phyloP scores from a whole-genome alignment of 129 eudicot species.

The Arctium lappa region DNA sequence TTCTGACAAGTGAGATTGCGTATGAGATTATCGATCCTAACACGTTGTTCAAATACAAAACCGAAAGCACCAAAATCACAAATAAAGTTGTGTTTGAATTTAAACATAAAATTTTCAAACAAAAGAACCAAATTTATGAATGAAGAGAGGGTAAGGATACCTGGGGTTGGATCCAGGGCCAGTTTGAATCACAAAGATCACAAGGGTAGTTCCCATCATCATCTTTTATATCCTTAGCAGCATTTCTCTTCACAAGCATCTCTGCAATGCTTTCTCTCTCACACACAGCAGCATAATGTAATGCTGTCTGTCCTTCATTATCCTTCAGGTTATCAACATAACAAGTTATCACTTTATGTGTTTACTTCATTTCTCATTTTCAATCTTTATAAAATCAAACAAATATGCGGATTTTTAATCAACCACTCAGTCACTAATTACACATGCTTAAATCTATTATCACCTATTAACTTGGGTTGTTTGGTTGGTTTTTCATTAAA shows the following conservation, averaged over 20 bases:
- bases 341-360: neutral
- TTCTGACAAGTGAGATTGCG: neutral
- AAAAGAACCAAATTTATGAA: neutral
- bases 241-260: constrained; percentile 79
- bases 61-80: neutral
- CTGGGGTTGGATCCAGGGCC: constrained; percentile 69
- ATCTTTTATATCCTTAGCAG: constrained; percentile 56
- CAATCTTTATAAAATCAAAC: neutral
- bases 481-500: too few relatives aligned
- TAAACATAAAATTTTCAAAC: neutral
- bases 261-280: constrained; percentile 81
- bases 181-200: constrained; percentile 70
- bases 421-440: too few relatives aligned
- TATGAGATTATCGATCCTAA: neutral
- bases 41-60: neutral
- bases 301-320: constrained; percentile 87
- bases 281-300: constrained; percentile 97
- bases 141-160: constrained; percentile 5
- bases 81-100: neutral
- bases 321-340: constrained; percentile 46
- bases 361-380: neutral
- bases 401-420: too few relatives aligned
- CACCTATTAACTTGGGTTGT: too few relatives aligned
- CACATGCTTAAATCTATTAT: too few relatives aligned
- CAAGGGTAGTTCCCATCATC: constrained; percentile 66